Conservation (phyloP, 2,329 filamentous ascomycete genomes). For the Xylariales sp. region DNA sequence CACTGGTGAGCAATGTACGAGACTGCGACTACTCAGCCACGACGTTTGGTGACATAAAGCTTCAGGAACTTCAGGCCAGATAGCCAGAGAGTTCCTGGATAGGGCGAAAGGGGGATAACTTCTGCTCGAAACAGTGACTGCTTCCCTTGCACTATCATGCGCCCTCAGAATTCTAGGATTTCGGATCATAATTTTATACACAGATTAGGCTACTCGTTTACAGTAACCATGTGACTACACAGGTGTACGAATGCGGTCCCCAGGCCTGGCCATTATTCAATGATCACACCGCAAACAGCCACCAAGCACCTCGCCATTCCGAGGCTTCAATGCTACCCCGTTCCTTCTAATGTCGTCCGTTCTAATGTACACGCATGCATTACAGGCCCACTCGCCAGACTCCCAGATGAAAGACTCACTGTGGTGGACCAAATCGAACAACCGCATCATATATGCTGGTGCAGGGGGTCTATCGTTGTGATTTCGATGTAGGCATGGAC, state of each 20-base stretch:
- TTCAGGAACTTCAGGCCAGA: no score
- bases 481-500: slow-evolving; percentile 3
- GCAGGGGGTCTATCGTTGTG: slow-evolving; percentile 7
- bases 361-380: slow-evolving; percentile 11
- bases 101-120: no score
- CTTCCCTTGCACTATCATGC: no score
- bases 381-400: background rate
- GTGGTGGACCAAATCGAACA: background rate
- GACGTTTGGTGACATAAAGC: no score
- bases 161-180: no score
- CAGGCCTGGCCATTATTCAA: slow-evolving; percentile 8
- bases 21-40: no score
- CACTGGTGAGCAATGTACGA: no score
- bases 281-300: slow-evolving; percentile 8
- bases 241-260: slow-evolving; percentile 2
- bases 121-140: no score
- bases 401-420: background rate
- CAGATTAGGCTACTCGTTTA: slow-evolving; percentile 11
- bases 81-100: no score
- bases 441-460: slow-evolving; percentile 6
- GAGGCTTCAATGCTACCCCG: slow-evolving; percentile 11
- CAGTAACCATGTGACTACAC: slow-evolving; percentile 12
- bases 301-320: slow-evolving; percentile 8
- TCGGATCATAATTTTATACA: no score
- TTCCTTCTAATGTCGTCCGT: slow-evolving; percentile 11